Base-by-base conservation (phyloP, 2,329 filamentous ascomycete genomes). In the Tolypocladium ophioglossoides region DNA sequence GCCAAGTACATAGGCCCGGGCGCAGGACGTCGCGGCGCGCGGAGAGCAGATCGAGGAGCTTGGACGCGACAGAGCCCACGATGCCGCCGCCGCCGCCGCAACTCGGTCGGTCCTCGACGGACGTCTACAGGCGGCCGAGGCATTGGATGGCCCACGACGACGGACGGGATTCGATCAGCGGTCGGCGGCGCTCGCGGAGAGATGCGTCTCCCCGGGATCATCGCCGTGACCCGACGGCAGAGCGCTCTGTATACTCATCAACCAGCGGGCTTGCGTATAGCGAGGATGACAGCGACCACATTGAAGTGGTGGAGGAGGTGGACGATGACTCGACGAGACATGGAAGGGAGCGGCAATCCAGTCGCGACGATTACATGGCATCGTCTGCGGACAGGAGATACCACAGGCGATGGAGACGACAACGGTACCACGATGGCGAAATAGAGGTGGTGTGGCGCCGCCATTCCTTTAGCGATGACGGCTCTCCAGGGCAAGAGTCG, bases 1-100 rank as follows among this genome's bases (percentile, higher is more conserved):
- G 60, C 55, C 54, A 56, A 54, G 57, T 69, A 68, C 66, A 68
- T 64, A 69, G 66, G 54, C 61, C 62, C 58, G 62, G 60, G 59
- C 61, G 66, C 59, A 61, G 62, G 59, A 61, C 65, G 50, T 59
- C 60, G 54, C 62, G 58, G 56, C 62, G 59, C 57, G 57, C 61
- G 53, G 56, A 56, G 46, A 59, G 54, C 57, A 61, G 52, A 46
- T 55, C 58, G 38, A 64, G 59, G 56, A 67, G 62, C 58, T 53
- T 63, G 56, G 66, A 67, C 54, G 62, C 59, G 54, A 60, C 62
- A 52, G 61, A 62, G 53, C 62, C 61, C 50, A 60, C 56, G 35
- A 67, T 67, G 63, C 62, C 63, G 54, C 63, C 57, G 32, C 60
- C 63, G 56, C 62, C 60, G 50, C 56, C 63, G 54, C 63, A 59